Conservation (phyloP, 2,329 filamentous ascomycete genomes). For the Ascochyta koolunga region DNA sequence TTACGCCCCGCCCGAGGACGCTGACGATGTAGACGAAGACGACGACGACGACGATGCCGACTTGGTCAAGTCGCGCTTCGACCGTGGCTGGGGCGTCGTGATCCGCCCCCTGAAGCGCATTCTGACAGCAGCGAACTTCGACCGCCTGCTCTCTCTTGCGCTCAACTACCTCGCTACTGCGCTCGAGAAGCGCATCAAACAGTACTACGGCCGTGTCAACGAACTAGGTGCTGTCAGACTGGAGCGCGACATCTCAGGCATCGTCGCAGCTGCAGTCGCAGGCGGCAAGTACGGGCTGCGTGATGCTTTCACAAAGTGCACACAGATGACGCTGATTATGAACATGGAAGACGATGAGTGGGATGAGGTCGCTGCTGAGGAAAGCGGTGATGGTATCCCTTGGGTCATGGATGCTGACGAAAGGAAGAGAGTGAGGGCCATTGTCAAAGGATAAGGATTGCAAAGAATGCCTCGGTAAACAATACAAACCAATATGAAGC, state of each 20-base stretch:
- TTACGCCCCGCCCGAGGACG: conserved; percentile 70
- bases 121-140: conserved; percentile 78
- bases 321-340: conserved; percentile 82
- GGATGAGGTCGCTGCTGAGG: conserved; percentile 70
- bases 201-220: conserved; percentile 78
- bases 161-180: conserved; percentile 76
- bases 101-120: conserved; percentile 85
- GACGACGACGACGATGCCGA: conserved; percentile 61
- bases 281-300: conserved; percentile 77
- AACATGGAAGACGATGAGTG: conserved; percentile 97
- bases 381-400: conserved; percentile 64
- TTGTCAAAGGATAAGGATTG: conserved; percentile 57
- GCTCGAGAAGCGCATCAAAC: conserved; percentile 87
- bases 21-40: conserved; percentile 48
- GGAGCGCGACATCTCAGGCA: conserved; percentile 80
- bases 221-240: conserved; percentile 81
- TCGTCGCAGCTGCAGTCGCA: conserved; percentile 68
- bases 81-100: conserved; percentile 82
- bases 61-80: conserved; percentile 78
- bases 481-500: conserved; percentile 23
- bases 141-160: conserved; percentile 75
- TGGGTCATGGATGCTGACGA: conserved; percentile 78
- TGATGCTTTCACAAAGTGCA: conserved; percentile 76
- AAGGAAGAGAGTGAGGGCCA: conserved; percentile 71
- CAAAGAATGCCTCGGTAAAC: conserved; percentile 21